These are phyloP conservation scores for Aspergillus bombycis DNA, from an alignment of 2,329 filamentous ascomycete species.

Conservation along the genomic window DNA sequence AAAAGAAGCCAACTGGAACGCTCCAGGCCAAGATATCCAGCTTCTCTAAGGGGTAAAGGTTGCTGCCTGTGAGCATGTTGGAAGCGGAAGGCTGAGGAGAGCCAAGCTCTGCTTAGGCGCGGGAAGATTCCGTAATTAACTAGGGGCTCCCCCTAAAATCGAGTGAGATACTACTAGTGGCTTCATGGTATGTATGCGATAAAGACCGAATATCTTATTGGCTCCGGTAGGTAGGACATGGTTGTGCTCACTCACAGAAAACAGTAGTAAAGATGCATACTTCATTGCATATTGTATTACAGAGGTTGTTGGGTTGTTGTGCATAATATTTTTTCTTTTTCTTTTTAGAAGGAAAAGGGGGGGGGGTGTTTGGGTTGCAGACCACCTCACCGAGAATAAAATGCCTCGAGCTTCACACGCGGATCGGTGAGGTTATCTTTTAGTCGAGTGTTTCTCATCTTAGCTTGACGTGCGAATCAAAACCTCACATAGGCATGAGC, in stretches of 20 bases:
- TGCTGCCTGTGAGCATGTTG: conserved; percentile 5
- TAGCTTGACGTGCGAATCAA: conserved; percentile 12
- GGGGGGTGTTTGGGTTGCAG: too few relatives aligned
- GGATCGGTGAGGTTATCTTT: conserved; percentile 12
- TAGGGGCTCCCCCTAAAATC: neutral
- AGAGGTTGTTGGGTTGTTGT: neutral
- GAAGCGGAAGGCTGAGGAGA: conserved; percentile 4
- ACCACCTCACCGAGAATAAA: conserved; percentile 8
- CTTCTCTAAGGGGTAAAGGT: conserved; percentile 11
- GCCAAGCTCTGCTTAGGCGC: conserved; percentile 11
- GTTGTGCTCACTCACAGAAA: neutral
- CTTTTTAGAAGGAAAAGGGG: too few relatives aligned
- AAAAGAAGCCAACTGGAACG: conserved; percentile 3
- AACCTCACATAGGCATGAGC: conserved; percentile 5
- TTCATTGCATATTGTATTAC: neutral
- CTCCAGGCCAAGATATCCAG: neutral
- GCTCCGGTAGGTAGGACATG: neutral
- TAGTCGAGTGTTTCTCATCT: conserved; percentile 14
- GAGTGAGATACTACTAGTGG: neutral
- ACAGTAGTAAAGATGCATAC: neutral
- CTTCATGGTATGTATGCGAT: neutral
- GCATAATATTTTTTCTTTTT: neutral
- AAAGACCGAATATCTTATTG: neutral
- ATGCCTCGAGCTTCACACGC: conserved; percentile 15
- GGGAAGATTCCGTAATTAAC: conserved; percentile 16